phyloP scores from a whole-genome alignment of 495 filamentous ascomycete species.

The Tetracladium marchalianum region DNA sequence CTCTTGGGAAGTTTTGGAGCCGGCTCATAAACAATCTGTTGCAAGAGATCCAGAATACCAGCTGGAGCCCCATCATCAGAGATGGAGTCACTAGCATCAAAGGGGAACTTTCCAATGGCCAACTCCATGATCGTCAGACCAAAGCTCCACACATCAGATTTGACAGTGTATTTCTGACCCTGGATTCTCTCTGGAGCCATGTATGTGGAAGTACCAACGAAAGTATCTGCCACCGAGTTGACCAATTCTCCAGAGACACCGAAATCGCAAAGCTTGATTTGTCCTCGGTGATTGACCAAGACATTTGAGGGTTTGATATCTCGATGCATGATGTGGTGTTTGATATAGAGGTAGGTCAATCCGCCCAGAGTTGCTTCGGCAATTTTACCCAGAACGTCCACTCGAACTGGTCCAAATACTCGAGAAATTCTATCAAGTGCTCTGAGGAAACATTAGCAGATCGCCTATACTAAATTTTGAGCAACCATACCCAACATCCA shows the following conservation, averaged over 20 bases:
- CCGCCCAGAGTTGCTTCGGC: constrained; percentile 94
- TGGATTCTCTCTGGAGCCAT: constrained; percentile 98
- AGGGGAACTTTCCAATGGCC: constrained; percentile 93
- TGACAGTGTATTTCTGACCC: constrained; percentile 92
- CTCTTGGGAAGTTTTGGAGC: constrained; percentile 90
- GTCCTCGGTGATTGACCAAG: constrained; percentile 82
- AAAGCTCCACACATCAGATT: constrained; percentile 98
- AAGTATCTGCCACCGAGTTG: constrained; percentile 95
- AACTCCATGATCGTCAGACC: constrained; percentile 94
- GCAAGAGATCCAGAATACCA: constrained; percentile 90
- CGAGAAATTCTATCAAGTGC: constrained; percentile 92
- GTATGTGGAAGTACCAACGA: constrained; percentile 96
- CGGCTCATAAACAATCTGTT: constrained; percentile 95
- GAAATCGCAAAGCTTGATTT: constrained; percentile 97
- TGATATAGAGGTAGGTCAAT: constrained; percentile 86
- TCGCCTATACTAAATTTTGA: neutral
- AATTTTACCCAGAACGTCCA: constrained; percentile 99
- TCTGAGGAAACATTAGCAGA: constrained; percentile 42
- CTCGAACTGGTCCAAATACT: constrained; percentile 86
- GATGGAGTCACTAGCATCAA: constrained; percentile 63
- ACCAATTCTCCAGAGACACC: constrained; percentile 93
- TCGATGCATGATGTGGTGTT: constrained; percentile 94
- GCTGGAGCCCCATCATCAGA: constrained; percentile 68
- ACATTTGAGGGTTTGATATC: constrained; percentile 99
- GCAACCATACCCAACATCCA: constrained; percentile 84